Conservation (phyloP, 2,329 filamentous ascomycete species). For the Colletotrichum theobromicola region DNA sequence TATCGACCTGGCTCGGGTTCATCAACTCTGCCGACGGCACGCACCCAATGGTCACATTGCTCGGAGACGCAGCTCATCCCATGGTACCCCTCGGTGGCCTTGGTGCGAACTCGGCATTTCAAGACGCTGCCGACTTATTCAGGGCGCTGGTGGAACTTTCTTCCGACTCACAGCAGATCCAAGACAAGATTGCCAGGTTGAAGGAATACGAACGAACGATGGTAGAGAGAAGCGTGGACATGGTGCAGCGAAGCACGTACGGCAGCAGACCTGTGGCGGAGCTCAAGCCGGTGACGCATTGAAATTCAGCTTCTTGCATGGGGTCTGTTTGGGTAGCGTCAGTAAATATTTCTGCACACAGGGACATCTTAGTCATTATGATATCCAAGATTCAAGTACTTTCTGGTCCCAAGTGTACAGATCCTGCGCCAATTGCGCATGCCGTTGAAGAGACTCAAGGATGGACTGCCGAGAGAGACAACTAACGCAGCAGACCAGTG, state of each 20-base stretch:
- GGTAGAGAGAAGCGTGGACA: neutral
- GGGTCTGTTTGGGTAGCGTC: neutral
- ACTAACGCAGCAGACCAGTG: neutral
- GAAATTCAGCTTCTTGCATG: neutral
- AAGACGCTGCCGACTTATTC: slow-evolving; percentile 7
- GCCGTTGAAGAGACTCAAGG: neutral
- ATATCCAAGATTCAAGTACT: neutral
- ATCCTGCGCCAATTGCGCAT: neutral
- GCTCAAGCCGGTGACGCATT: neutral
- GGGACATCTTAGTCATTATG: neutral
- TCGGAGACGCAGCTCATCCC: slow-evolving; percentile 21
- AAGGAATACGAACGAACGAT: neutral
- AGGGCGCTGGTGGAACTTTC: neutral
- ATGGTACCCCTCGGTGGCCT: slow-evolving; percentile 13
- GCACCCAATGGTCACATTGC: neutral
- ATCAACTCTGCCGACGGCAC: neutral
- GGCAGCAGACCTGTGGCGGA: slow-evolving; percentile 7
- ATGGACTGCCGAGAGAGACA: neutral
- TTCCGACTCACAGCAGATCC: too few species aligned
- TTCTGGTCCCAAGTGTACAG: neutral
- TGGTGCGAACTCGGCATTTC: slow-evolving; percentile 12
- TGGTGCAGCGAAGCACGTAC: neutral
- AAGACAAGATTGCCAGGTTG: neutral
- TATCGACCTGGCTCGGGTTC: neutral
- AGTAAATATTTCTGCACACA: neutral